These are phyloP conservation scores for Cymbidium sinense DNA, from an alignment of 106 monocot genomes.

Conservation along the genomic window DNA sequence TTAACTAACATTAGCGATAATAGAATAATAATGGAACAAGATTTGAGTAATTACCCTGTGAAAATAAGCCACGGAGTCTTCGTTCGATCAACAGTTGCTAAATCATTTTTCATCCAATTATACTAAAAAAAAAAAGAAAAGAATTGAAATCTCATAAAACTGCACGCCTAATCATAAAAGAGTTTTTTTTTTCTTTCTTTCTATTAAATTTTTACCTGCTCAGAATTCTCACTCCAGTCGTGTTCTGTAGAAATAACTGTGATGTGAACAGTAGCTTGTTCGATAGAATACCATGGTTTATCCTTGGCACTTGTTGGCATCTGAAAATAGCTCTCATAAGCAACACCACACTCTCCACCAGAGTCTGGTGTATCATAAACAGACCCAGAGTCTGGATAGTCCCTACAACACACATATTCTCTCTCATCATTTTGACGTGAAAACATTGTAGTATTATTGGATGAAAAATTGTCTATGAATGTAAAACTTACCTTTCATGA, in stretches of 20 bases:
- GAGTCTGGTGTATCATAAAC: slow-evolving; percentile 58
- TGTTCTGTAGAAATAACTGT: slow-evolving; percentile 64
- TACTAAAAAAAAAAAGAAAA: slow-evolving; percentile 22
- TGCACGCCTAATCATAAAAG: too few species aligned
- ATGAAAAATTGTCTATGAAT: too few species aligned
- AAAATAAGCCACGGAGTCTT: slow-evolving; percentile 73
- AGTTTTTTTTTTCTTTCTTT: too few species aligned
- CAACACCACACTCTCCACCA: slow-evolving; percentile 72
- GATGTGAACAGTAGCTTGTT: slow-evolving; percentile 67
- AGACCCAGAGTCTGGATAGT: slow-evolving; percentile 51
- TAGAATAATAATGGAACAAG: neutral
- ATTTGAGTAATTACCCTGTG: slow-evolving; percentile 39
- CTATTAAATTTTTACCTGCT: slow-evolving; percentile 26
- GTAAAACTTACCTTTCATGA: slow-evolving; percentile 29
- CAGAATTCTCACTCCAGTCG: slow-evolving; percentile 40
- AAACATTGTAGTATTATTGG: too few species aligned
- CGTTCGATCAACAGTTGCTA: slow-evolving; percentile 47
- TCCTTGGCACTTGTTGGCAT: slow-evolving; percentile 46
- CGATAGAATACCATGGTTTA: slow-evolving; percentile 73
- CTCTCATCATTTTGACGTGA: too few species aligned
- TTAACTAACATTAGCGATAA: neutral
- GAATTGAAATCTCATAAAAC: neutral
- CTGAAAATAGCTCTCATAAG: slow-evolving; percentile 60
- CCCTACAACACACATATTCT: slow-evolving; percentile 15
- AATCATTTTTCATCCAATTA: slow-evolving; percentile 46